Evolutionary conservation across 2,329 filamentous ascomycete genomes (phyloP), one percentile per base, ranked within the genome.

Genomic region (Colletotrichum orbiculare): DNA sequence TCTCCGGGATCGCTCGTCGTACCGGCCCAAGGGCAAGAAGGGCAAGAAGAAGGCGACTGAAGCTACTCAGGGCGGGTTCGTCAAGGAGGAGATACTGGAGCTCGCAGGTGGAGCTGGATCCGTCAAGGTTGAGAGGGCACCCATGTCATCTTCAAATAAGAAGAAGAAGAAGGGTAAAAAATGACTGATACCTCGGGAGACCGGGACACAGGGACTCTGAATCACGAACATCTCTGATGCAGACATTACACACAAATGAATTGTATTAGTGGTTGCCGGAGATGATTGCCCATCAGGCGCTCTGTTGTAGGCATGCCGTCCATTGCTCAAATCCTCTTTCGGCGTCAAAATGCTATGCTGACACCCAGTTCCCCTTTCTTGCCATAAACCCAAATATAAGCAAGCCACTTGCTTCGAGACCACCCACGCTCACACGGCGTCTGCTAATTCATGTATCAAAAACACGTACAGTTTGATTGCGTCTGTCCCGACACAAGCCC

Each of bases 21-120:
- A 97, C 78, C 84, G 91, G 52, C 94, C 94, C 8, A 97, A 96
- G 81, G 94, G 94, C 6, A 94, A 91, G 82, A 97, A 97, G 84
- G 92, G 93, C 60, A 95, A 93, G 84, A 91, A 94, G 85, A 91
- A 91, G 79, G 89, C 88, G 5, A 83, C 85, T 67, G 91, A 93
- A 70, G 82, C 90, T 45, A 97, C 93, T 8, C 96, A 98, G 76
- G 96, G 96, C 66, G 95, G 94, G 53, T 80, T 90, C 11, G 91
- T 93, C 25, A 89, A 85, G 71, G 92, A 94, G 75, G 88, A 85
- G 82, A 91, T 82, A 63, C 80, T 88, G 69, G 88, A 87, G 69
- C 78, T 90, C 11, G 87, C 87, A 3, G 87, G 88, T 35, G 88
- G 88, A 5, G 87, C 86, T 2, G 87, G 87, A 12, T 83, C 80